phyloP scores from a whole-genome alignment of 257 asterid genomes.

The Petunia secreta region DNA sequence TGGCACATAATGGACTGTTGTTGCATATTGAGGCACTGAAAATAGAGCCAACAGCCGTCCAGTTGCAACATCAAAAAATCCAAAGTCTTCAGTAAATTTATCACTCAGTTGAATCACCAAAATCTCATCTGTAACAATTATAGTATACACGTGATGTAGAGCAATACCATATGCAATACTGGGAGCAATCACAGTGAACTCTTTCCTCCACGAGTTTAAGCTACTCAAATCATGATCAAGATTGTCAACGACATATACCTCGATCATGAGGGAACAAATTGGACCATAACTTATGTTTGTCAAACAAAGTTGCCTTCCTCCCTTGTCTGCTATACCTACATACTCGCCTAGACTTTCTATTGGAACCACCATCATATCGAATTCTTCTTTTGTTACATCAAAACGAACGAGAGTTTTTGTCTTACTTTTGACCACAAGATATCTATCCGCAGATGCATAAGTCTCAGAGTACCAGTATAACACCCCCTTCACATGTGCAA shows the following conservation, averaged over 20 bases:
- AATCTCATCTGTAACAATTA: too few relatives aligned
- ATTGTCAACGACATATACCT: not conserved
- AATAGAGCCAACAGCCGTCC: too few relatives aligned
- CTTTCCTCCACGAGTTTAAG: not conserved
- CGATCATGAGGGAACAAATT: slow-evolving; percentile 12
- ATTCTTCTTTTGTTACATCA: slow-evolving; percentile 5
- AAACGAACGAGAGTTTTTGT: not conserved
- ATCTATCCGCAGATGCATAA: not conserved
- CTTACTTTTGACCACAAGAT: not conserved
- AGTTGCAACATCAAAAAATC: too few relatives aligned
- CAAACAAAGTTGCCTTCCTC: not conserved
- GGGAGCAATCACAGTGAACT: too few relatives aligned
- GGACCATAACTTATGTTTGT: not conserved
- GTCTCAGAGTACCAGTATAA: not conserved
- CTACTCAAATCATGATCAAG: slow-evolving; percentile 6
- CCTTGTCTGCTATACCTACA: slow-evolving; percentile 3
- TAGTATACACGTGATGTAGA: too few relatives aligned
- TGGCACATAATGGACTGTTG: too few relatives aligned
- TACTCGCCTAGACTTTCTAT: not conserved
- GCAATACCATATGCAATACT: too few relatives aligned
- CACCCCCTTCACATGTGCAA: not conserved
- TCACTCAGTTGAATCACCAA: too few relatives aligned
- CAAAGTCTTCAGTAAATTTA: too few relatives aligned
- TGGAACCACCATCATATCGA: not conserved
- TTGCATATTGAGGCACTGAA: too few relatives aligned